Percentiles rank a stretch among this genome's conserved stretches.
phyloP scores from a whole-genome alignment of 2,329 filamentous ascomycete species.

The Phialocephala subalpina region DNA sequence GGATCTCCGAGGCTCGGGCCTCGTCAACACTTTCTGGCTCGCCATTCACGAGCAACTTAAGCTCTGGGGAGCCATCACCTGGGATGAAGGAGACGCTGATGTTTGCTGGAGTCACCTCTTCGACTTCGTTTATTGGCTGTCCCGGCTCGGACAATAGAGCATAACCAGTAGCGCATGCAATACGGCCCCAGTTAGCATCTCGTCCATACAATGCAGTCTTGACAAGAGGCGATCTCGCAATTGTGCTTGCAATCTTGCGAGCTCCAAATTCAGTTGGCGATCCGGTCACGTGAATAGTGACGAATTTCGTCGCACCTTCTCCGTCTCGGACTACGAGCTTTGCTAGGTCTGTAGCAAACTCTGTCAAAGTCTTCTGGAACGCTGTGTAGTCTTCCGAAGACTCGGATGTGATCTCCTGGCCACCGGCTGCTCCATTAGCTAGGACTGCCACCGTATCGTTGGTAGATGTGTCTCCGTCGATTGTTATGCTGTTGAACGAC shows the following conservation, averaged over 20 bases:
- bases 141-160: constrained; percentile 67
- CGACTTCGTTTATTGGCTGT: constrained; percentile 63
- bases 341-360: constrained; percentile 84
- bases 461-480: constrained; percentile 96
- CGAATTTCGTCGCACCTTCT: constrained; percentile 97
- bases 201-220: constrained; percentile 98
- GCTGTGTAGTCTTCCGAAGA: constrained; percentile 70
- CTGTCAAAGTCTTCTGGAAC: constrained; percentile 75
- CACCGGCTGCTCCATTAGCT: constrained; percentile 93
- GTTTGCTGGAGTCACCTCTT: constrained; percentile 70
- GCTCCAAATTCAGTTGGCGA: constrained; percentile 74
- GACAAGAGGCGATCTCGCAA: constrained; percentile 90
- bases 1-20: constrained; percentile 76
- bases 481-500: constrained; percentile 96
- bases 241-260: constrained; percentile 82
- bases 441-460: constrained; percentile 95
- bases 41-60: constrained; percentile 79
- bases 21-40: constrained; percentile 85
- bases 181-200: constrained; percentile 98
- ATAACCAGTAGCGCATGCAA: constrained; percentile 94
- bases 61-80: constrained; percentile 76
- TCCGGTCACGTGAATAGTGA: constrained; percentile 86
- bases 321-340: constrained; percentile 95
- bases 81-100: constrained; percentile 84
- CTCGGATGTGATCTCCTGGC: constrained; percentile 64